Conservation (phyloP, 129 eudicot genomes). For the Apium graveolens region DNA sequence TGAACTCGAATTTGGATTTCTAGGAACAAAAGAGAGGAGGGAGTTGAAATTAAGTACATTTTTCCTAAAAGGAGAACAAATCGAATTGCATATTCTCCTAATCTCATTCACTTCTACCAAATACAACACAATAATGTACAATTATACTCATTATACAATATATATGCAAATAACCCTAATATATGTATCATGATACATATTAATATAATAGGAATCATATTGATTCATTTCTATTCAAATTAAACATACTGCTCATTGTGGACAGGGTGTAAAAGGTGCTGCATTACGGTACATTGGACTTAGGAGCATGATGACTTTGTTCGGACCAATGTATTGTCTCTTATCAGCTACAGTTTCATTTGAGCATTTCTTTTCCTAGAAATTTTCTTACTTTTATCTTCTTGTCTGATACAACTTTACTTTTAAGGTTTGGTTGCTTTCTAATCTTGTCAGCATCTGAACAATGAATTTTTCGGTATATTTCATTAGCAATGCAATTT, state of each 20-base stretch:
- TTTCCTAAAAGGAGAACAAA: background rate
- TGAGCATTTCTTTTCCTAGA: background rate
- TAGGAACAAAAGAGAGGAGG: background rate
- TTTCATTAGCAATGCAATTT: background rate
- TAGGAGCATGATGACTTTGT: constrained; percentile 57
- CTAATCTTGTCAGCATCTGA: background rate
- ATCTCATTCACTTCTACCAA: background rate
- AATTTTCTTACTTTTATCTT: background rate
- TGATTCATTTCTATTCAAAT: background rate
- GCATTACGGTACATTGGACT: constrained; percentile 78
- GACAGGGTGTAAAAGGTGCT: constrained; percentile 80
- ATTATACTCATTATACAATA: background rate
- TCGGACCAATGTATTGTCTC: constrained; percentile 79
- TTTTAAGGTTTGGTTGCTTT: background rate
- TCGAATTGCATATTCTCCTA: too few species aligned
- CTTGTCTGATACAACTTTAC: background rate
- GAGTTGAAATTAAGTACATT: background rate
- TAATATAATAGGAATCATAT: background rate
- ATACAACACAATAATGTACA: background rate
- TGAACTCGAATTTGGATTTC: background rate
- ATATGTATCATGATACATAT: background rate
- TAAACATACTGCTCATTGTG: constrained; percentile 1
- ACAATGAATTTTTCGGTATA: background rate
- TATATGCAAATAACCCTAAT: background rate
- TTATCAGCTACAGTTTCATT: constrained; percentile 6